Base-by-base conservation (phyloP, 768 basidiomycete genomes). In the Podaxis sp. region DNA sequence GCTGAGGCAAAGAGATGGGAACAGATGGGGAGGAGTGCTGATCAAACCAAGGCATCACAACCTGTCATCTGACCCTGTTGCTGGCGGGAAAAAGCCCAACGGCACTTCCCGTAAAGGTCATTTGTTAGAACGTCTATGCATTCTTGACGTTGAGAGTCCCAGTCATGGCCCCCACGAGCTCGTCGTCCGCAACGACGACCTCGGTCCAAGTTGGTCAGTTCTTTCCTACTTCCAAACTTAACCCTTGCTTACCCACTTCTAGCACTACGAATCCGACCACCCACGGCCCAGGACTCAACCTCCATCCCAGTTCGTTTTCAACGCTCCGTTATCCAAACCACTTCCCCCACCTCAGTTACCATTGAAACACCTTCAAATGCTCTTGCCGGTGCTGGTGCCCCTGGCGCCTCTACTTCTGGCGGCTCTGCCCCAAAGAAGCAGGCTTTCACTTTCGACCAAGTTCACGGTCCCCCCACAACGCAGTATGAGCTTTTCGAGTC, bases 281-380 rank as follows among this genome's bases (percentile, higher is more conserved):
- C 90, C 49, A 93, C 93, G 49, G 76, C 82, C 38, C 91, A 96
- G 74, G 95, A 97, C 79, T 79, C 88, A 48, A 81, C 82, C 56
- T 89, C 90, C 71, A 95, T 96, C 66, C 96, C 96, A 69, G 87
- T 89, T 75, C 92, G 96, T 74, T 97, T 98, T 76, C 96, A 97
- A 78, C 87, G 91, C 67, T 85, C 87, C 66, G 88, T 95, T 72
- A 87, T 99, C 77, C 89, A 93, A 70, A 84, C 92, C 22, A 80
- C 82, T 57, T 86, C 91, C 19, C 68, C 84, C 26, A 92, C 87
- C 53, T 85, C 86, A n/a, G 87, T 99, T 64, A 75, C 87, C n/a
- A 88, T 97, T 67, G 96, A 99, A 74, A 78, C 87, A 59, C 80
- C 84, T 54, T 80, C 86, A 57, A 76, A 80, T 65, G 73, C 82